Evolutionary conservation across 495 filamentous ascomycete genomes (phyloP).

Genomic region (Arthonia radiata): DNA sequence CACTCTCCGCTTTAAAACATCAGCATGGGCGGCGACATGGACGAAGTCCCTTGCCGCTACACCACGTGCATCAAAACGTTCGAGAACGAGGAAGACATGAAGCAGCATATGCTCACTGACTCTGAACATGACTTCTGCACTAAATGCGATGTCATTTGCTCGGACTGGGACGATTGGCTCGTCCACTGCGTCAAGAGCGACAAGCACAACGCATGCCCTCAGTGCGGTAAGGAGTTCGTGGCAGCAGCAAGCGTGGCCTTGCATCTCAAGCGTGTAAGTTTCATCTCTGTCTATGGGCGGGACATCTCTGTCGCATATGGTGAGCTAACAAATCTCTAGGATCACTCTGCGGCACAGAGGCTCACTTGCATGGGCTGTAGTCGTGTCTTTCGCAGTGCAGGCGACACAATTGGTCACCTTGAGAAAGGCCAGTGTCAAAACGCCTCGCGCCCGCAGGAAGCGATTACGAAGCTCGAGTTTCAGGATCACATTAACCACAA

Average conservation of each 20-base stretch:
- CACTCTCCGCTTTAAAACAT: too few relatives aligned
- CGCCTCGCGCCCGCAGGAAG: too few relatives aligned
- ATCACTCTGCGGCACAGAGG: constrained; percentile 18
- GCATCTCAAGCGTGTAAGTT: constrained; percentile 23
- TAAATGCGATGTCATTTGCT: constrained; percentile 24
- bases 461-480: constrained; percentile 12
- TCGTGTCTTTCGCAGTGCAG: constrained; percentile 18
- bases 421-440: constrained; percentile 20
- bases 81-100: constrained; percentile 15
- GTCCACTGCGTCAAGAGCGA: constrained; percentile 16
- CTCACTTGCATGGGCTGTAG: constrained; percentile 23
- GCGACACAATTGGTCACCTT: constrained; percentile 22
- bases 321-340: constrained; percentile 2
- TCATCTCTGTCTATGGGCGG: constrained; percentile 3
- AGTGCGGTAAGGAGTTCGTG: constrained; percentile 25
- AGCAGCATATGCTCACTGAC: constrained; percentile 19
- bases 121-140: constrained; percentile 25
- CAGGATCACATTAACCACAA: constrained; percentile 17
- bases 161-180: constrained; percentile 15
- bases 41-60: too few relatives aligned
- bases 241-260: constrained; percentile 18
- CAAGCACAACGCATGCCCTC: constrained; percentile 22
- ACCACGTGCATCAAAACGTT: constrained; percentile 8
- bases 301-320: constrained; percentile 3
- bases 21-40: too few relatives aligned